Percentiles rank a stretch among this genome's conserved stretches.
phyloP scores from a whole-genome alignment of 2,329 filamentous ascomycete genomes.

The Apiospora pterosperma region DNA sequence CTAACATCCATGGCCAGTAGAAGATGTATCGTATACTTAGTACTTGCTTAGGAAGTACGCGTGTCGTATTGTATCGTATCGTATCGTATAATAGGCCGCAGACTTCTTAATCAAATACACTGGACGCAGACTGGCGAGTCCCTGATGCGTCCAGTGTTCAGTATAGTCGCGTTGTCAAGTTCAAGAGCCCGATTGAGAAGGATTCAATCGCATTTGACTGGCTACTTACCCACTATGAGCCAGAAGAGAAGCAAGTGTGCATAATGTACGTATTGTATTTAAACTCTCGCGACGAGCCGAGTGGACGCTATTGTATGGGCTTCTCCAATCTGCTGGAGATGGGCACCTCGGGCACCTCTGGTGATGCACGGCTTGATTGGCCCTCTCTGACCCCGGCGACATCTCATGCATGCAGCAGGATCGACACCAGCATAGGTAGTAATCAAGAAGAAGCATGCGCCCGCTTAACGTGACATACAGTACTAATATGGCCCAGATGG shows the following conservation, averaged over 20 bases:
- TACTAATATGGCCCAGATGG: background rate
- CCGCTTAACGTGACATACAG: background rate
- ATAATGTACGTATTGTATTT: too few relatives aligned
- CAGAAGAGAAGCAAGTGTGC: background rate
- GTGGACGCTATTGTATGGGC: conserved; percentile 15
- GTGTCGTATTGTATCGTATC: background rate
- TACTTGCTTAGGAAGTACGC: background rate
- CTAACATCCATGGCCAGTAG: background rate
- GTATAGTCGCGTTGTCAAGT: background rate
- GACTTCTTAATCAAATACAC: background rate
- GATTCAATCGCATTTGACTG: background rate
- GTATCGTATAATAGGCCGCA: background rate
- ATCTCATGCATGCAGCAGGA: conserved; percentile 10
- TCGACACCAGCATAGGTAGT: conserved; percentile 11
- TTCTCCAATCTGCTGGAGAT: conserved; percentile 2
- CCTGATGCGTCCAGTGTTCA: background rate
- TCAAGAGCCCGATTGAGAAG: background rate
- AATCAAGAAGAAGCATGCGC: background rate
- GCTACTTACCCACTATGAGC: background rate
- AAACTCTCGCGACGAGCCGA: conserved; percentile 23
- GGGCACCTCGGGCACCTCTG: conserved; percentile 3
- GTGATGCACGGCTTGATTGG: conserved; percentile 8
- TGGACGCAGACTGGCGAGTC: background rate
- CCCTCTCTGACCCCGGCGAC: conserved; percentile 3
- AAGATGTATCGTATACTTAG: background rate